Evolutionary conservation across 2,329 filamentous ascomycete genomes (phyloP).

Genomic region (Colletotrichum tofieldiae): DNA sequence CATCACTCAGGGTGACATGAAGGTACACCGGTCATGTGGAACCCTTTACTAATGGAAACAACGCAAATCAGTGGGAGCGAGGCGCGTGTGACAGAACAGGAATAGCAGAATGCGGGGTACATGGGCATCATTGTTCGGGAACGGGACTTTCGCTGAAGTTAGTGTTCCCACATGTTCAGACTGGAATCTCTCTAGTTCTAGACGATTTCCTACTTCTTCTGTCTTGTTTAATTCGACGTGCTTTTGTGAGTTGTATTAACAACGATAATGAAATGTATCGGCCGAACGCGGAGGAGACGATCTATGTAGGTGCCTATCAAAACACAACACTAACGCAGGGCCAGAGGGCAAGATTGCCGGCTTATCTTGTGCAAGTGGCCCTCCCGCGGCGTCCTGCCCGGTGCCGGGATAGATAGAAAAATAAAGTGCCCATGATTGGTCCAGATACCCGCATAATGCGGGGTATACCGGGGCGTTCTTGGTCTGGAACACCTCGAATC

Average conservation of each 20-base stretch:
- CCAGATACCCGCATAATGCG: constrained; percentile 21
- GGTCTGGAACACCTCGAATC: constrained; percentile 11
- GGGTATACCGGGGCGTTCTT: constrained; percentile 16
- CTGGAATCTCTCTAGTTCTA: too few relatives aligned
- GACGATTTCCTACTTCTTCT: not conserved
- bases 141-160: not conserved
- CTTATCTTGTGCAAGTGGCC: constrained; percentile 23
- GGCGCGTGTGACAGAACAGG: not conserved
- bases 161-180: not conserved
- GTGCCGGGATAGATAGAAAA: constrained; percentile 23
- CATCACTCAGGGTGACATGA: not conserved
- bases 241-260: too few relatives aligned
- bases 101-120: constrained; percentile 17
- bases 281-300: not conserved
- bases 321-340: not conserved
- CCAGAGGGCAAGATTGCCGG: not conserved
- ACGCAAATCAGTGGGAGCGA: not conserved
- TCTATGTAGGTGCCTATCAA: too few relatives aligned
- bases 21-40: not conserved
- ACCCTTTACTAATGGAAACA: constrained; percentile 3
- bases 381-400: constrained; percentile 8
- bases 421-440: constrained; percentile 17
- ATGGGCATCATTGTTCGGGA: not conserved
- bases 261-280: not conserved
- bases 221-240: not conserved